Evolutionary conservation across 2,329 filamentous ascomycete genomes (phyloP).

Genomic region (Trichoderma koningii): DNA sequence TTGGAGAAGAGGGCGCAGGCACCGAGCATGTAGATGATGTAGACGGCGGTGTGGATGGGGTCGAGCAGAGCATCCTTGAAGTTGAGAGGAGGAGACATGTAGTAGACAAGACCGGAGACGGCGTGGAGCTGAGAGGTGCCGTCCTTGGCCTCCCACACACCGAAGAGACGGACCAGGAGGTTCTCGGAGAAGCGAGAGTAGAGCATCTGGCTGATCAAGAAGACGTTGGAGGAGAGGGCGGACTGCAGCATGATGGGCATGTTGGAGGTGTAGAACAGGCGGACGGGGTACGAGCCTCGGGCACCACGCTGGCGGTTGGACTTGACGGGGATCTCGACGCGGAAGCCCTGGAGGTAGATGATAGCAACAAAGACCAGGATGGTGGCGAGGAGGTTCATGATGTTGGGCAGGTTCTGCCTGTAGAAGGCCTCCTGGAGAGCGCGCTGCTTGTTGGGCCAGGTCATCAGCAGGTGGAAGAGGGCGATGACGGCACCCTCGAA

Average conservation of each 20-base stretch:
- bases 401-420: conserved; percentile 97
- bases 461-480: conserved; percentile 95
- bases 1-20: conserved; percentile 99
- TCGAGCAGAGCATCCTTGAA: conserved; percentile 96
- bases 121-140: conserved; percentile 95
- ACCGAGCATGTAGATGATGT: conserved; percentile 96
- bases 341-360: conserved; percentile 99
- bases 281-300: conserved; percentile 95
- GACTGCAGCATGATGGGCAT: conserved; percentile 99
- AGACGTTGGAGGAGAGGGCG: conserved; percentile 96
- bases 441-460: conserved; percentile 99
- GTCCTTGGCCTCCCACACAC: conserved; percentile 97
- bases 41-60: conserved; percentile 93
- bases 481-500: conserved; percentile 98
- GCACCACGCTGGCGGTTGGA: conserved; percentile 98
- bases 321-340: conserved; percentile 99
- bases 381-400: conserved; percentile 97
- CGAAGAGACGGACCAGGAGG: conserved; percentile 93
- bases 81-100: conserved; percentile 98
- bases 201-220: conserved; percentile 98
- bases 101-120: conserved; percentile 92
- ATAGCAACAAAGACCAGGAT: conserved; percentile 92
- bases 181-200: conserved; percentile 99
- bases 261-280: conserved; percentile 99
- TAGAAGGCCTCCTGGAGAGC: conserved; percentile 99